Base-by-base conservation (phyloP, 495 filamentous ascomycete species). In the Lophiostoma macrostomum region DNA sequence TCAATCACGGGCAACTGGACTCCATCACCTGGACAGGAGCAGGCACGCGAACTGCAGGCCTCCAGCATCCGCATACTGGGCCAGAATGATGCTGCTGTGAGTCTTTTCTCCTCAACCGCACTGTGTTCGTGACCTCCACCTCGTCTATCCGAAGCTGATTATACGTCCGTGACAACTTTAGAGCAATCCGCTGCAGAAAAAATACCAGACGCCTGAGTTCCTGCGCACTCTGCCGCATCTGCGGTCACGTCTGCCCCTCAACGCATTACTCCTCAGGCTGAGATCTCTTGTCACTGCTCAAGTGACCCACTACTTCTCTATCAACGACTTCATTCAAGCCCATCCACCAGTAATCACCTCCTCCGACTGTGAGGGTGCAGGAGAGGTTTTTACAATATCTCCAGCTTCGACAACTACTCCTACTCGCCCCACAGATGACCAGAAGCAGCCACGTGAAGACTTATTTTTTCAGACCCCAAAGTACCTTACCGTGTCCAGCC, bases 361-460 rank as follows among this genome's bases (percentile, higher is more conserved):
- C 4, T 98, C 94, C 0, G 93, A 98, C 59, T 97, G 94, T 65
- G 93, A 98, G 69, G 94, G 93, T 5, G 94, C 91, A 4, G 91
- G 93, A 2, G 91, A 96, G 66, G 91, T 93, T n/a, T 98, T 98
- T 60, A 83, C 81, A 3, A 69, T 97, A 27, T 66, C 78, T 8
- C 38, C 55, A 28, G 44, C 12, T n/a, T 11, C n/a, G 16, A 40
- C 36, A 11, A 12, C 36, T 36, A 14, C 49, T 20, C 38, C n/a
- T 18, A 35, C 38, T 58, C 14, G 39, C 8, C 66, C 71, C 7
- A 66, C 70, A 35, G 41, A 20, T 13, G 16, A 51, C n/a, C 46
- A 54, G 25, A 41, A 27, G 16, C 54, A 65, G 3, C 3, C 35
- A 42, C 28, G n/a, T 11, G 59, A 67, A 4, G 64, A 68, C 23